These are phyloP conservation scores for Paraphoma chrysanthemicola DNA, from an alignment of 2,329 filamentous ascomycete species.

Conservation along the genomic window DNA sequence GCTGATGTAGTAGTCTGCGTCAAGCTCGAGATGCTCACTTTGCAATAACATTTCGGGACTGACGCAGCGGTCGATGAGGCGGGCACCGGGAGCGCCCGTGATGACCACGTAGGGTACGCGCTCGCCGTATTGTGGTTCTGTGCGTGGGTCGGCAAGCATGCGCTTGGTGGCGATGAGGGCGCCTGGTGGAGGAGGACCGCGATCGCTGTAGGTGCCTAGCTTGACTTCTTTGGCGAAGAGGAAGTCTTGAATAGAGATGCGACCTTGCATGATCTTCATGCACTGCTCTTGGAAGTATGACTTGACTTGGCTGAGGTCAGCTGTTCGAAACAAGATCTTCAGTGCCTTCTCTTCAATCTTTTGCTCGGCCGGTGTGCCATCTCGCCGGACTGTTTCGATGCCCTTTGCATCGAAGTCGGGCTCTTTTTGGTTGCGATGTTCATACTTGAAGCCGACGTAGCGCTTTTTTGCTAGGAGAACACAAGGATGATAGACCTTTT, in stretches of 20 bases:
- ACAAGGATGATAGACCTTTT: conserved; percentile 97
- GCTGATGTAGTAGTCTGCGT: conserved; percentile 95
- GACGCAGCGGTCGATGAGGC: conserved; percentile 88
- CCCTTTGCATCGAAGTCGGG: conserved; percentile 98
- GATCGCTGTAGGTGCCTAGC: conserved; percentile 85
- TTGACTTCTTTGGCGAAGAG: conserved; percentile 94
- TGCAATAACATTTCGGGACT: conserved; percentile 81
- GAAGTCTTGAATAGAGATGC: conserved; percentile 91
- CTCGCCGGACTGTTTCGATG: conserved; percentile 94
- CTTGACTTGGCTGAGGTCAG: conserved; percentile 89
- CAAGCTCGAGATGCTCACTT: conserved; percentile 79
- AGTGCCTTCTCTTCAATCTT: conserved; percentile 95
- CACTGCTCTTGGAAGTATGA: conserved; percentile 89
- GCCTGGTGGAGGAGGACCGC: conserved; percentile 80
- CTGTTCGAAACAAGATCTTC: conserved; percentile 86
- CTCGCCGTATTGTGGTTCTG: conserved; percentile 94
- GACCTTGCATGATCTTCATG: conserved; percentile 87
- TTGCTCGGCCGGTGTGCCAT: conserved; percentile 93
- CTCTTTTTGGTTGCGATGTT: conserved; percentile 73
- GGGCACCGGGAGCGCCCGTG: conserved; percentile 82
- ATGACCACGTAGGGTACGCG: conserved; percentile 94
- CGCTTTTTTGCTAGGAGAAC: conserved; percentile 95
- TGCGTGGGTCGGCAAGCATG: conserved; percentile 85
- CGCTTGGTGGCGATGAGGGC: conserved; percentile 85
- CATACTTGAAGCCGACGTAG: conserved; percentile 98